phyloP scores from a whole-genome alignment of 345 rosid species.

The Pelargonium nanum region DNA sequence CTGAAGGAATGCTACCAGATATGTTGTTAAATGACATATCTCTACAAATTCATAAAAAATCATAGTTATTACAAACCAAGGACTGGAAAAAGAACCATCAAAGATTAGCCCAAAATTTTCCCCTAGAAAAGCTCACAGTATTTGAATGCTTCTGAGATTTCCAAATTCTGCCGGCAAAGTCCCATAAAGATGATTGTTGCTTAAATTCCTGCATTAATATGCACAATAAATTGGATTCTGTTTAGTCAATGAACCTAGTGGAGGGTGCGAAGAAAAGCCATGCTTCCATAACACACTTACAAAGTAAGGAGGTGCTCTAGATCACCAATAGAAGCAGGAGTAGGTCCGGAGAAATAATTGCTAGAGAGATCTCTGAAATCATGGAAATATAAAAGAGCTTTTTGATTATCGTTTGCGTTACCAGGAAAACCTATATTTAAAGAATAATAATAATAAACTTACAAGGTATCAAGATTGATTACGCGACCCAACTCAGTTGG shows the following conservation, averaged over 20 bases:
- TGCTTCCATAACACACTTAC: constrained; percentile 26
- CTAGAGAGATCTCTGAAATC: constrained; percentile 68
- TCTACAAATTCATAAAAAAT: constrained; percentile 19
- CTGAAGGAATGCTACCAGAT: constrained; percentile 60
- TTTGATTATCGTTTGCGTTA: not conserved
- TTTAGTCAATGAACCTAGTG: not conserved
- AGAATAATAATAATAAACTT: constrained; percentile 10
- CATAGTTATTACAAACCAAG: not conserved
- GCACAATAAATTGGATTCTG: not conserved
- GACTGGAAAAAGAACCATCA: not conserved
- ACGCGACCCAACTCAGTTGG: constrained; percentile 74
- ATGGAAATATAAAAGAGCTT: not conserved
- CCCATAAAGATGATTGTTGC: constrained; percentile 56
- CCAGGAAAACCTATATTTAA: not conserved
- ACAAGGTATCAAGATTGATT: constrained; percentile 84
- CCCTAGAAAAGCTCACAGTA: constrained; percentile 31
- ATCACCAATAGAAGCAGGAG: constrained; percentile 73
- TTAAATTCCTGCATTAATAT: constrained; percentile 44
- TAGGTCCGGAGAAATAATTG: constrained; percentile 60
- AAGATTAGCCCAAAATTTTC: not conserved
- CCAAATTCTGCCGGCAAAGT: constrained; percentile 70
- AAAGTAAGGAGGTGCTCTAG: constrained; percentile 86
- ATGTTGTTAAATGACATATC: constrained; percentile 72
- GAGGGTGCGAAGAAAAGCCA: not conserved
- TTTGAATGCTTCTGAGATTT: constrained; percentile 67